These are phyloP conservation scores for Bassia scoparia DNA, from an alignment of 148 eudicot species.

Conservation along the genomic window DNA sequence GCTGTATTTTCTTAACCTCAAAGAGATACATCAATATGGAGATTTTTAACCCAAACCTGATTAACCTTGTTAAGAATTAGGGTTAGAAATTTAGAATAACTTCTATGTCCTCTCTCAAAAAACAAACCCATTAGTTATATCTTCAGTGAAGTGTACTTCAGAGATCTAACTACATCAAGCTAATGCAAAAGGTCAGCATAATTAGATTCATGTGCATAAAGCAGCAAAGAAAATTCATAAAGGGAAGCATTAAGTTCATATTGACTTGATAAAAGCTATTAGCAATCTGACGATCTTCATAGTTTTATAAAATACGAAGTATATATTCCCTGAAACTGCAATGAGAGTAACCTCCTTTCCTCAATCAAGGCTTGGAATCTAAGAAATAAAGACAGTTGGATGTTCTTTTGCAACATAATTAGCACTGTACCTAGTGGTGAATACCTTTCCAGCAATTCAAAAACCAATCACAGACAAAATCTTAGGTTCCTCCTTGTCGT, in stretches of 20 bases:
- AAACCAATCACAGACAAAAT: background rate
- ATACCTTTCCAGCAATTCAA: background rate
- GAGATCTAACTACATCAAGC: background rate
- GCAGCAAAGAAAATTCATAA: background rate
- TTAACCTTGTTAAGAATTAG: background rate
- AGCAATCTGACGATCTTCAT: background rate
- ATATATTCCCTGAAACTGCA: conserved; percentile 1
- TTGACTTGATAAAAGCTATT: background rate
- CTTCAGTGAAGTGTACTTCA: background rate
- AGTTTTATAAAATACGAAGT: background rate
- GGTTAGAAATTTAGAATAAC: background rate
- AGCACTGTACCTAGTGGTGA: background rate
- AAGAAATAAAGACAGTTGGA: background rate
- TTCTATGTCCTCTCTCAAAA: background rate
- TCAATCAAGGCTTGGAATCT: background rate
- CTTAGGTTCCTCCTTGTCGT: background rate
- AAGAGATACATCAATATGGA: too few species aligned
- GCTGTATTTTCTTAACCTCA: too few species aligned
- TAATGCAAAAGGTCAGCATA: background rate
- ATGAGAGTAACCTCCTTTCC: background rate
- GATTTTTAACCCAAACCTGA: background rate
- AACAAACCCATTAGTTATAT: background rate
- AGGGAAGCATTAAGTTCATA: background rate
- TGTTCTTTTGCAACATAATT: background rate
- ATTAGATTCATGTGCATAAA: background rate